Evolutionary conservation across 768 basidiomycete species (phyloP), one percentile per base, ranked within the genome.

Genomic region (Rhizopogon roseolus): DNA sequence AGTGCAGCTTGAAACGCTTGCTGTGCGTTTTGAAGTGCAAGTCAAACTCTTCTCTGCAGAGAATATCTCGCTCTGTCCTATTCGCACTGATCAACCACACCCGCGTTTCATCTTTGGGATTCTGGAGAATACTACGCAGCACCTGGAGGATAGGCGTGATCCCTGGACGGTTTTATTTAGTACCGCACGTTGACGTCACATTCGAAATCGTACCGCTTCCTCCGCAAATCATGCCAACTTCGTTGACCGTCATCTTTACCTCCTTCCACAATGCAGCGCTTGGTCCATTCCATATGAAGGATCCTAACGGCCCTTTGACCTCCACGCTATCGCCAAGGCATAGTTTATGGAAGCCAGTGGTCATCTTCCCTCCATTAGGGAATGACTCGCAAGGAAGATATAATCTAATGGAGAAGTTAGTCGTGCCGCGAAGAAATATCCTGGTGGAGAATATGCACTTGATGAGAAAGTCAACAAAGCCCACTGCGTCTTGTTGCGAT

Each of bases 111-210:
- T 57, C 59, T 52, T 78, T 73, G 1, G 48, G n/a, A 53, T 82
- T 79, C 19, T 60, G 63, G 43, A 81, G 64, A 42, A 84, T 67
- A 44, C 71, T 71, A 1, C 78, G 74, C 1, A 83, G 66, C 19
- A 83, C 76, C 62, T 84, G 81, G 0, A 82, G 64, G 42, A 85
- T 80, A 0, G 83, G 82, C 0, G 83, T 83, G 49, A 84, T 78
- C 25, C 76, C 76, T 73, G 41, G 11, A 36, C 6, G 13, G 22
- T n/a, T 50, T 32, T 6, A 46, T 32, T 41, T 38, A 41, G 32
- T 2, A 48, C 7, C 32, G 14, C n/a, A 46, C 41, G 36, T 16
- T 41, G 6, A 44, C 36, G 49, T 34, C 5, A 4, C 54, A 22
- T 27, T 6, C 14, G 43, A 22, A 22, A 17, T 60, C 73, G 36